phyloP scores from a whole-genome alignment of 2,329 filamentous ascomycete species.

The Diaporthe destruens region DNA sequence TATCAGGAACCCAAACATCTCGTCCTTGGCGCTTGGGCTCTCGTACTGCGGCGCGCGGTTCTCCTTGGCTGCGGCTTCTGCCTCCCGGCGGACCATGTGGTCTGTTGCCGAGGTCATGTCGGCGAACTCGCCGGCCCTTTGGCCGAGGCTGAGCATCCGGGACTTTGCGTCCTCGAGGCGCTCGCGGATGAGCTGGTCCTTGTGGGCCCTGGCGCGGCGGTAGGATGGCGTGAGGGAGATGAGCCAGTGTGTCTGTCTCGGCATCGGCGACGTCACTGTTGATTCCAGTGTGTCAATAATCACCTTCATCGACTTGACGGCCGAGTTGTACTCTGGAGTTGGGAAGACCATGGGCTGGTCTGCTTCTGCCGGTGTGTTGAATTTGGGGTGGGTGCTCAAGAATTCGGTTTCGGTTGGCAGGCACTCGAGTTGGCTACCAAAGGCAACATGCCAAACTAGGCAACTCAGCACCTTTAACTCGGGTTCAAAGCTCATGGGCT shows the following conservation, averaged over 20 bases:
- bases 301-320: conserved; percentile 28
- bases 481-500: too few species aligned
- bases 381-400: not conserved
- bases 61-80: conserved; percentile 29
- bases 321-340: conserved; percentile 24
- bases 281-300: conserved; percentile 27
- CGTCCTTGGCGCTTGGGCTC: conserved; percentile 45
- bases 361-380: not conserved
- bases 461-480: not conserved
- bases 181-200: conserved; percentile 31
- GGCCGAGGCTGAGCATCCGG: not conserved
- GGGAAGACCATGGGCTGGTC: conserved; percentile 21
- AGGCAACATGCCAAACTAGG: conserved; percentile 33
- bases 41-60: conserved; percentile 32
- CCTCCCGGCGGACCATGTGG: conserved; percentile 31
- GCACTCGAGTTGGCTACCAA: conserved; percentile 29
- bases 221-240: conserved; percentile 12
- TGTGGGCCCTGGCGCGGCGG: conserved; percentile 35
- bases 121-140: conserved; percentile 8
- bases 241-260: conserved; percentile 22
- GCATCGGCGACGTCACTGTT: conserved; percentile 32
- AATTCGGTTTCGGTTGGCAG: conserved; percentile 16
- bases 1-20: conserved; percentile 57
- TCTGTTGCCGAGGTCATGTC: conserved; percentile 32
- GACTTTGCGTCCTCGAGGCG: conserved; percentile 35